Evolutionary conservation across 306 rosid species (phyloP).

Genomic region (Morella rubra): DNA sequence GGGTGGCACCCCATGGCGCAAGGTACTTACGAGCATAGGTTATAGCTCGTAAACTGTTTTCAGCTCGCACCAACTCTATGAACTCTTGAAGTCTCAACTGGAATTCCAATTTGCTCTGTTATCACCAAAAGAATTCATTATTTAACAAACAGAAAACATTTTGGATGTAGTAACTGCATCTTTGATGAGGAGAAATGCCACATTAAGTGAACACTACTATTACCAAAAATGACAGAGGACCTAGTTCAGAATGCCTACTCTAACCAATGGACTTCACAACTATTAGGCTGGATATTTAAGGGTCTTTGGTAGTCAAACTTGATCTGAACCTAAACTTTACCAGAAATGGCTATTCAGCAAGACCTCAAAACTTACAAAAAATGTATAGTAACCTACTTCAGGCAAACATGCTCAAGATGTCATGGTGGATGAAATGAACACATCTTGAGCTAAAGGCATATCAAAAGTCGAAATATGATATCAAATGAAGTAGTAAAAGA

Average conservation of each 20-base stretch:
- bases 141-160: conserved; percentile 18
- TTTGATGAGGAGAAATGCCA: not conserved
- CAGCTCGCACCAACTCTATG: conserved; percentile 92
- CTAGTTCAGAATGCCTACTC: not conserved
- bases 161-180: not conserved
- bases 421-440: not conserved
- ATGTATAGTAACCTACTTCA: too few species aligned
- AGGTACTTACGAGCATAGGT: conserved; percentile 81
- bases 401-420: not conserved
- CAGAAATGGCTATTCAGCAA: too few species aligned
- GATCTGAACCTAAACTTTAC: too few species aligned
- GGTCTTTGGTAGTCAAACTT: too few species aligned
- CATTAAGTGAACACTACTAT: too few species aligned
- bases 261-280: not conserved
- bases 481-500: not conserved
- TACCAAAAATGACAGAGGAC: not conserved
- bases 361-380: too few species aligned
- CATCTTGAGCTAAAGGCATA: not conserved
- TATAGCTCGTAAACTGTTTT: conserved; percentile 75
- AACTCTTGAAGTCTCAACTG: conserved; percentile 97
- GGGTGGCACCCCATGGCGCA: conserved; percentile 81
- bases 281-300: too few species aligned
- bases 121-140: conserved; percentile 37
- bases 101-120: conserved; percentile 91
- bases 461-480: not conserved